Conservation (phyloP, 495 filamentous ascomycete genomes). For the Thermochaetoides thermophila region DNA sequence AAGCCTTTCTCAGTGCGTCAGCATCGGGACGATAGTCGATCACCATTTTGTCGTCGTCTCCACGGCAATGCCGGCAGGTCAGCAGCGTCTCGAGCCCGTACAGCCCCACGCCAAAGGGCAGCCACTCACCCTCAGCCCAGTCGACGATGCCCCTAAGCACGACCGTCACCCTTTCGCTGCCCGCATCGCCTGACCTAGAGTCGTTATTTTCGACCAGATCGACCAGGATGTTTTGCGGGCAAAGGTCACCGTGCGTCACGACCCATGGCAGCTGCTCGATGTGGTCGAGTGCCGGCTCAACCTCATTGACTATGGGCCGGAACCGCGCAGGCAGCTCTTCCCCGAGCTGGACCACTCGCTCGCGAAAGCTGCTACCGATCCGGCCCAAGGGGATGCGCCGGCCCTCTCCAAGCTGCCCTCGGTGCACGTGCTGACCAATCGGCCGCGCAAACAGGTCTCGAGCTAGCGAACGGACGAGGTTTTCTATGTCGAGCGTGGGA, state of each 20-base stretch:
- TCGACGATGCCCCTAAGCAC: slow-evolving; percentile 37
- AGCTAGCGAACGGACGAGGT: too few species aligned
- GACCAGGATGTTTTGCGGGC: slow-evolving; percentile 41
- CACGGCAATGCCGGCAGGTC: slow-evolving; percentile 19
- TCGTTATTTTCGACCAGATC: slow-evolving; percentile 1
- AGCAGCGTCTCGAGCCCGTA: slow-evolving; percentile 43
- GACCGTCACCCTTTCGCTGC: slow-evolving; percentile 10
- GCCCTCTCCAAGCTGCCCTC: too few species aligned
- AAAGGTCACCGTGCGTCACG: slow-evolving; percentile 43
- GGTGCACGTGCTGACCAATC: too few species aligned
- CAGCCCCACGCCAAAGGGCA: slow-evolving; percentile 40
- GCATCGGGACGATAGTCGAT: slow-evolving; percentile 31
- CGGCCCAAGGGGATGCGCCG: too few species aligned
- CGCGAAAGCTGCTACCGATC: slow-evolving; percentile 22
- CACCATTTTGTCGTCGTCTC: slow-evolving; percentile 3
- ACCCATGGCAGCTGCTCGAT: slow-evolving; percentile 34
- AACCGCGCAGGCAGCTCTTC: slow-evolving; percentile 25
- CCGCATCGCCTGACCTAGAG: neutral
- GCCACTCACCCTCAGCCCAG: slow-evolving; percentile 44
- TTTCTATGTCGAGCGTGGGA: too few species aligned
- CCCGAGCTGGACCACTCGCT: slow-evolving; percentile 24
- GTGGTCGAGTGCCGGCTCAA: slow-evolving; percentile 18
- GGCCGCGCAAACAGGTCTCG: too few species aligned
- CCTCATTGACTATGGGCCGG: slow-evolving; percentile 13
- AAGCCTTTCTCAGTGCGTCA: slow-evolving; percentile 24